Conservation (phyloP, 148 eudicot species). For the Fagopyrum esculentum region DNA sequence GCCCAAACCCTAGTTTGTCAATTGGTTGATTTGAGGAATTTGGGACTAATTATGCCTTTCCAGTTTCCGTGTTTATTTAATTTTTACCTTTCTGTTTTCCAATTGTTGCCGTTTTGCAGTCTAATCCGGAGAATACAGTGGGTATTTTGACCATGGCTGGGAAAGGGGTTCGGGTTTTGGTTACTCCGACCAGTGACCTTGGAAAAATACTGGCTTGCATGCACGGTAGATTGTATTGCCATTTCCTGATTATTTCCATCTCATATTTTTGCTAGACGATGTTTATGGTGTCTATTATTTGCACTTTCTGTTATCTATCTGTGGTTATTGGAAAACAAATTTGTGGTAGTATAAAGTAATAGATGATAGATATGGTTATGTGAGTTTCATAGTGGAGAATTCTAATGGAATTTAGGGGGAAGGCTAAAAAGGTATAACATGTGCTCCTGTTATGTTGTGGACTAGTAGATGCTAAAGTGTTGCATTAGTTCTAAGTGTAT, state of each 20-base stretch:
- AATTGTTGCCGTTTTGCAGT: conserved; percentile 27
- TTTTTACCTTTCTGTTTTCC: neutral
- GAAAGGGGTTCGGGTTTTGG: conserved; percentile 95
- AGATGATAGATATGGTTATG: neutral
- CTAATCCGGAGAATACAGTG: conserved; percentile 97
- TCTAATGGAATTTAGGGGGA: neutral
- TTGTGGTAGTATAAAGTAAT: neutral
- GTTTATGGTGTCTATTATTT: neutral
- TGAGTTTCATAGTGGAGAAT: neutral
- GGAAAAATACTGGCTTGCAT: conserved; percentile 92
- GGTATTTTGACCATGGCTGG: conserved; percentile 98
- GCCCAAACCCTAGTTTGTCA: neutral
- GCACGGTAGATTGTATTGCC: conserved; percentile 61
- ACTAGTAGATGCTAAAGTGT: neutral
- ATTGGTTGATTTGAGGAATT: neutral
- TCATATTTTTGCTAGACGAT: neutral
- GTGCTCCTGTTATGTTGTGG: neutral
- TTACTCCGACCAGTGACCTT: conserved; percentile 92
- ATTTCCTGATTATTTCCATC: neutral
- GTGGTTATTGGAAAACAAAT: neutral
- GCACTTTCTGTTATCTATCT: neutral
- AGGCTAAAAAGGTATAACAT: neutral
- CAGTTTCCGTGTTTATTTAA: neutral
- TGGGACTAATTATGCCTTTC: neutral
- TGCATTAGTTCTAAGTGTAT: neutral